Base-by-base conservation (phyloP, 257 asterid species). In the Solanum phureja region DNA sequence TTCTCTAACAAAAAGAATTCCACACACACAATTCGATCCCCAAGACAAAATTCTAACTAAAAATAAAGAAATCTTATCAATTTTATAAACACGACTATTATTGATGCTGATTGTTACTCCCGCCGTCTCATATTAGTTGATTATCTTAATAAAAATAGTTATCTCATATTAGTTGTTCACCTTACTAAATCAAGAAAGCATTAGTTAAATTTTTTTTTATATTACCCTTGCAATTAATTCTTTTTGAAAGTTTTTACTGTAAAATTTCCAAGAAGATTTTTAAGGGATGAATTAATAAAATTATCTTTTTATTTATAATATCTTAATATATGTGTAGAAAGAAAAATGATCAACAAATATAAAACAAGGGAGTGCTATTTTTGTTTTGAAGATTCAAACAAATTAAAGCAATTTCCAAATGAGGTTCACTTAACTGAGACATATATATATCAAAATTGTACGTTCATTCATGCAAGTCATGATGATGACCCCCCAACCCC, bases 371-470 rank as follows among this genome's bases (percentile, higher is more conserved):
- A 19, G 64, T 56, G 24, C 8, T 24, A 13, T 11, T 79, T 44
- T 58, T 79, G 3, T 79, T 44, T 27, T 16, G 23, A 79, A 79
- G 10, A 44, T 44, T 44, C 38, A 27, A 44, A 44, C 66, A 44
- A 77, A 40, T 40, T 77, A n/a, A 79, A 44, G 38, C 13, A 77
- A n/a, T 77, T 79, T 4, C 66, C 27, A 27, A 46, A 27, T 4
- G 4, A 44, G 85, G 85, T 81, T 81, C 85, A 81, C 40, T 81
- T 81, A 81, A 46, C 5, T 44, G 66, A 27, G 85, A 81, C 85
- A 16, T 8, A 46, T 46, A 24, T 44, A 27, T 44, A 24, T 79
- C 38, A 27, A 18, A 56, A 24, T 27, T 79, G 37, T 44, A 27
- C 85, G 40, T 79, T 79, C 40, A 44, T 79, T 81, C 68, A 81